Evolutionary conservation across 441 rosid genomes (phyloP), one percentile per base, ranked within the genome.

Genomic region (Erodium chrysanthum): DNA sequence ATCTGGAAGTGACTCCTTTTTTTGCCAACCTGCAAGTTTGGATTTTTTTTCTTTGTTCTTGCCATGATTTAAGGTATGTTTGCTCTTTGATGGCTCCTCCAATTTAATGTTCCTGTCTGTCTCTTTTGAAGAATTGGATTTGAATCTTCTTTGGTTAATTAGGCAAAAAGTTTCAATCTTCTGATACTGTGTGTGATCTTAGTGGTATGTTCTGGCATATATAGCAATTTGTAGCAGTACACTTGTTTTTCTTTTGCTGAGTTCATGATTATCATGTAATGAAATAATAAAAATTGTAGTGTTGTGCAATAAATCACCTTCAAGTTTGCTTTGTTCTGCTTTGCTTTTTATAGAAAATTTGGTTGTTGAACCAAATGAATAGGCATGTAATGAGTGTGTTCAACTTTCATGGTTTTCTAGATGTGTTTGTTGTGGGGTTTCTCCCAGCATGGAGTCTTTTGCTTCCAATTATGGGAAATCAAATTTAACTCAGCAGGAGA

Each of bases 51-150:
- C 2, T 25, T 25, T 25, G 29, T 3, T 25, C 29, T 1, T 1
- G 29, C 29, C 29, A 25, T 25, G 29, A 25, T 77, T 75, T 80
- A 18, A 76, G 85, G 85, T 83, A 71, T n/a, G 66, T 56, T 17
- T 56, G 56, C 17, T 69, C 67, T 54, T 54, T 23, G 29, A 25
- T 25, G 1, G 1, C 3, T 25, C 29, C 29, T 25, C 3, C 54
- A 27, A 46, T 71, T 69, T 21, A 42, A 9, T 50, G 40, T 40
- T 23, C 10, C 9, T 65, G 42, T 60, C 35, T n/a, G n/a, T 33
- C 42, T 37, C 42, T 37, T 37, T 37, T 65, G 63, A 23, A 20
- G 29, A 37, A 37, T 58, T 58, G 29, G 63, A 22, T 20, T 50
- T 68, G 11, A 35, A 37, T 18, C 58, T 9, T 21, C 40, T 74